These are phyloP conservation scores for Ensete ventricosum DNA, from an alignment of 176 grass and related monocot species.

Conservation along the genomic window DNA sequence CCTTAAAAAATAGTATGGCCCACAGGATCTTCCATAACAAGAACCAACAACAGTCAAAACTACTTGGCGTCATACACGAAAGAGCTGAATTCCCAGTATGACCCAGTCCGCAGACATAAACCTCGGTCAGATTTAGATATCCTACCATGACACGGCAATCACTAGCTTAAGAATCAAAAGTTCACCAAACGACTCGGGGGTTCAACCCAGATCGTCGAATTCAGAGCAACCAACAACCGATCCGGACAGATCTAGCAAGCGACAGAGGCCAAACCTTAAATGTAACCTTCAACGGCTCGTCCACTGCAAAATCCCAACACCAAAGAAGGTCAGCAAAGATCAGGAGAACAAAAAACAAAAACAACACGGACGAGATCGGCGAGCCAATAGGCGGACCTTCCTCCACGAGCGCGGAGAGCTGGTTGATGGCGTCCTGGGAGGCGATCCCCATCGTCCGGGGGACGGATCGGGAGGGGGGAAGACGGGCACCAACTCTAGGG, in stretches of 20 bases:
- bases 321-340: conserved; percentile 19
- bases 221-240: neutral
- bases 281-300: conserved; percentile 65
- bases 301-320: conserved; percentile 42
- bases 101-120: neutral
- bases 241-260: conserved; percentile 23
- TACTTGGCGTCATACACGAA: neutral
- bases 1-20: no score
- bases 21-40: no score
- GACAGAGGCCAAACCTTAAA: conserved; percentile 62
- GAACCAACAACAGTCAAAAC: neutral
- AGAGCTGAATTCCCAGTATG: neutral
- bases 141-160: neutral
- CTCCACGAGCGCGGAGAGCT: conserved; percentile 72
- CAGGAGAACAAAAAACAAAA: conserved; percentile 29
- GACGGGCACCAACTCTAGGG: no score
- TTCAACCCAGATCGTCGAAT: no score
- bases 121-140: neutral
- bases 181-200: neutral
- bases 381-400: conserved; percentile 30
- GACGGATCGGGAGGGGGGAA: neutral
- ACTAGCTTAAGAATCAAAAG: no score
- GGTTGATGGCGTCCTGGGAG: conserved; percentile 73
- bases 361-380: neutral
- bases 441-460: conserved; percentile 33